Base-by-base conservation (phyloP, 495 filamentous ascomycete species). In the Aspergillus steynii region DNA sequence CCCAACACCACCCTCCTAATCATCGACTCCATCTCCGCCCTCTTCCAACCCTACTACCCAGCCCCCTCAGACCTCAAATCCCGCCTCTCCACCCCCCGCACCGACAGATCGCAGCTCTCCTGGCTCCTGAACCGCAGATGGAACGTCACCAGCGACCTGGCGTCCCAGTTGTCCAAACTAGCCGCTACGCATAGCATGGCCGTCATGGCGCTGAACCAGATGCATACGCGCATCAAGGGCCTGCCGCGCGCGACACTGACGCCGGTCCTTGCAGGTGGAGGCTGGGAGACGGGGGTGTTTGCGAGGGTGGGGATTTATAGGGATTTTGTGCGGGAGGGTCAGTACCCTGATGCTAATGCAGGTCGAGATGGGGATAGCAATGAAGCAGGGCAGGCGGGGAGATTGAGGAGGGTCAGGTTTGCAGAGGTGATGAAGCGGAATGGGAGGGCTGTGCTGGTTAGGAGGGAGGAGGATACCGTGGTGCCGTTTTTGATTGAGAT, bases 31-130 rank as follows among this genome's bases (percentile, higher is more conserved):
- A 72, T 95, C 20, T 91, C 91, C 8, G 85, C 84, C 14, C 77
- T 90, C n/a, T 80, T 95, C 62, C 86, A 87, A 56, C 80, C 87
- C 53, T 88, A 92, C 47, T 93, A 93, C 56, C 88, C 86, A 8
- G 78, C 80, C 54, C 71, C 75, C 20, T 67, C 73, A 4, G 79
- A 81, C 42, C 58, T 77, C 14, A 73, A 74, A 59, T 61, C 74
- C n/a, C 73, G 72, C 2, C 59, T 76, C 8, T 46, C 68, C 0
- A 59, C 61, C 28, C 71, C 70, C 48, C 65, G 66, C 52, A 61
- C 51, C 50, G 65, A 75, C 61, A 77, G 76, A 71, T 72, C 65
- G 29, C 75, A 73, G 66, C 68, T 67, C 61, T 74, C 85, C 50
- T 89, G 85, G 84, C 78, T 85, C 4, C 71, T 85, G 7, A 77